These are phyloP conservation scores for Kurtzmaniella quercitrusa DNA, from an alignment of 1,139 yeast species.

Conservation along the genomic window DNA sequence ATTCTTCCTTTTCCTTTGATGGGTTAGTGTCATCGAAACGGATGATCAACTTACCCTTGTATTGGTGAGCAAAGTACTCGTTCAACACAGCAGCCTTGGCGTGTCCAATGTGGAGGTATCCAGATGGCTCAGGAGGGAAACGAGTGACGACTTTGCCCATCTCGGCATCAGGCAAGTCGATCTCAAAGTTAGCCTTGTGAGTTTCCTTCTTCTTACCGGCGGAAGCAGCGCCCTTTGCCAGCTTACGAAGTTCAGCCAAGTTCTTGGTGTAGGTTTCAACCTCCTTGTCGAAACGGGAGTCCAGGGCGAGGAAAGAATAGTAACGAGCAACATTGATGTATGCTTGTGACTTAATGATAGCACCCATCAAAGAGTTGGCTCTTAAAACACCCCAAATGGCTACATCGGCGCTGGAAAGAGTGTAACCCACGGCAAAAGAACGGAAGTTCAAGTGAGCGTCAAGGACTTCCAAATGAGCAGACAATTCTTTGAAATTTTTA, in stretches of 20 bases:
- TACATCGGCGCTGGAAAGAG: slow-evolving; percentile 71
- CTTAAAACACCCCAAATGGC: slow-evolving; percentile 93
- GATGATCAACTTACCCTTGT: slow-evolving; percentile 90
- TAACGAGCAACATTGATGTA: slow-evolving; percentile 89
- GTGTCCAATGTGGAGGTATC: slow-evolving; percentile 91
- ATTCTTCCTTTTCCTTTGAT: slow-evolving; percentile 87
- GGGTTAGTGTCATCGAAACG: slow-evolving; percentile 98
- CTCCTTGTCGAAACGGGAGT: slow-evolving; percentile 57
- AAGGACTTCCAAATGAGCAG: slow-evolving; percentile 72
- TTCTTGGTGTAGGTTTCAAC: slow-evolving; percentile 67
- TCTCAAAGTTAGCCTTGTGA: slow-evolving; percentile 90
- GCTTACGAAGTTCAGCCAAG: slow-evolving; percentile 69
- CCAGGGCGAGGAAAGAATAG: slow-evolving; percentile 73
- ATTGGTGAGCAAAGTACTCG: slow-evolving; percentile 90
- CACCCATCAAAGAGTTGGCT: slow-evolving; percentile 89
- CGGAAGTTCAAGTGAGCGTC: slow-evolving; percentile 85
- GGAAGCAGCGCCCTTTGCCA: slow-evolving; percentile 39
- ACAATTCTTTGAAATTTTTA: slow-evolving; percentile 84
- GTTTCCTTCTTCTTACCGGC: slow-evolving; percentile 70
- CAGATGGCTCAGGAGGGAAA: slow-evolving; percentile 92
- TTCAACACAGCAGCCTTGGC: slow-evolving; percentile 95
- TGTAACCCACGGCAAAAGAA: slow-evolving; percentile 68
- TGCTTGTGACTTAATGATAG: slow-evolving; percentile 78
- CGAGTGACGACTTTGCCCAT: slow-evolving; percentile 95
- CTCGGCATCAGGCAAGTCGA: slow-evolving; percentile 84